Percentiles rank a stretch among this genome's conserved stretches.
These are phyloP conservation scores for Saturnispora kantuleensis DNA, from an alignment of 805 yeast species.

Conservation along the genomic window DNA sequence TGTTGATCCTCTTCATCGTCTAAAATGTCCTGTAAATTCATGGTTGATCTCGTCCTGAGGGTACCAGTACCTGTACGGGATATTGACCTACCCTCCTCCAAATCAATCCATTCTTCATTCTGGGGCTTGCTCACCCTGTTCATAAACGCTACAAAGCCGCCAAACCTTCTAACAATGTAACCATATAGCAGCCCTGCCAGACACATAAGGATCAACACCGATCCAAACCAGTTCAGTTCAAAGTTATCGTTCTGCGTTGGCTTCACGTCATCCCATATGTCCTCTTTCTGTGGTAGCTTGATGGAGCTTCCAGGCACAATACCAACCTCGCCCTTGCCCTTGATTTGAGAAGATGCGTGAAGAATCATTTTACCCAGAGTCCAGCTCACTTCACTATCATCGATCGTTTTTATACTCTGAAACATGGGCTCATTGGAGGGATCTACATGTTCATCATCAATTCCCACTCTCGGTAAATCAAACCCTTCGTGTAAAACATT, in stretches of 20 bases:
- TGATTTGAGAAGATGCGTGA: constrained; percentile 69
- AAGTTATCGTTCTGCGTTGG: background rate
- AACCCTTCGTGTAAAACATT: constrained; percentile 89
- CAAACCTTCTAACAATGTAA: constrained; percentile 7
- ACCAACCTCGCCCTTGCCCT: constrained; percentile 11
- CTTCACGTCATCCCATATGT: background rate
- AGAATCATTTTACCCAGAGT: constrained; percentile 81
- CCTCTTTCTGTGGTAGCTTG: constrained; percentile 13
- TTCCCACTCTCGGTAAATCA: constrained; percentile 63
- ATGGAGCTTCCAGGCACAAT: constrained; percentile 16
- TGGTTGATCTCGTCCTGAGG: constrained; percentile 25
- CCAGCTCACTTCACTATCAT: constrained; percentile 90
- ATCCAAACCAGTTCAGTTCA: constrained; percentile 1
- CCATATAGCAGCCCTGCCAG: background rate
- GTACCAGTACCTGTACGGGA: constrained; percentile 10
- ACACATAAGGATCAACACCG: constrained; percentile 5
- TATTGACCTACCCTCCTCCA: constrained; percentile 11
- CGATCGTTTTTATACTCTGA: constrained; percentile 69
- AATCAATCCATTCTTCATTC: constrained; percentile 7
- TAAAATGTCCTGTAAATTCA: constrained; percentile 18
- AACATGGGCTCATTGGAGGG: constrained; percentile 32
- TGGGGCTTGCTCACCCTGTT: constrained; percentile 5
- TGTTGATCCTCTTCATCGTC: background rate
- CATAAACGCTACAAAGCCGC: constrained; percentile 9
- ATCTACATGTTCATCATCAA: constrained; percentile 29